Percentiles rank a stretch among this genome's conserved stretches.
Conservation (phyloP, 139 green algal species). For the Micromonas commoda region DNA sequence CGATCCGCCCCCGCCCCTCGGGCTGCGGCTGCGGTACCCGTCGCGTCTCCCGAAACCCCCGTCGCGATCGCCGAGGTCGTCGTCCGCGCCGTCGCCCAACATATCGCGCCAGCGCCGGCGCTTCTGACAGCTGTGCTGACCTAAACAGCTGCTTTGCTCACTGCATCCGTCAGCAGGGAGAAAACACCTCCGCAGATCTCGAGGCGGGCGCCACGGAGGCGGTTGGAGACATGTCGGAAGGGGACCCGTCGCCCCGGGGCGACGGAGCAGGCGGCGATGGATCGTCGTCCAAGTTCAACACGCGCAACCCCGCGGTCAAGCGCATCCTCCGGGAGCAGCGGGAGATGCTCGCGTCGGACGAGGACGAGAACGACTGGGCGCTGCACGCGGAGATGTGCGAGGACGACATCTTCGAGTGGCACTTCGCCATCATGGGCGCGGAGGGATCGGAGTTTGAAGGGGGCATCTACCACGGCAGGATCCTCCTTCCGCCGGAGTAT, state of each 20-base stretch:
- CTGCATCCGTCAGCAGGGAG: no score
- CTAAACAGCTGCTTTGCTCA: no score
- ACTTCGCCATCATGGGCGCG: slow-evolving; percentile 88
- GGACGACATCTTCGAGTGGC: slow-evolving; percentile 98
- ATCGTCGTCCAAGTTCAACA: background rate
- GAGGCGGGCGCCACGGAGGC: no score
- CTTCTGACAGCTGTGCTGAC: no score
- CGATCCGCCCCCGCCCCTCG: background rate
- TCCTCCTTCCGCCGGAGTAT: slow-evolving; percentile 93
- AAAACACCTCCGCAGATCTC: no score
- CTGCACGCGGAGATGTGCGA: slow-evolving; percentile 71
- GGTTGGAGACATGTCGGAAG: no score
- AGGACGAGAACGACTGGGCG: slow-evolving; percentile 38
- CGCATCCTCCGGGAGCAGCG: slow-evolving; percentile 84
- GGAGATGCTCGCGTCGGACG: slow-evolving; percentile 52
- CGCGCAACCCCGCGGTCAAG: slow-evolving; percentile 72
- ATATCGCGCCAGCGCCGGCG: background rate
- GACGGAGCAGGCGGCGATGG: background rate
- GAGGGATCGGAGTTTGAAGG: slow-evolving; percentile 86
- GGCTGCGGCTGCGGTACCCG: background rate
- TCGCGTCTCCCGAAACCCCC: background rate
- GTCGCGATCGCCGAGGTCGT: background rate
- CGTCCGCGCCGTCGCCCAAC: background rate
- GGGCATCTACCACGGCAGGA: slow-evolving; percentile 95
- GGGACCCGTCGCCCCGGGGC: background rate